Conservation (phyloP, 139 green algal genomes). For the Chlamydomonas sphaeroides region DNA sequence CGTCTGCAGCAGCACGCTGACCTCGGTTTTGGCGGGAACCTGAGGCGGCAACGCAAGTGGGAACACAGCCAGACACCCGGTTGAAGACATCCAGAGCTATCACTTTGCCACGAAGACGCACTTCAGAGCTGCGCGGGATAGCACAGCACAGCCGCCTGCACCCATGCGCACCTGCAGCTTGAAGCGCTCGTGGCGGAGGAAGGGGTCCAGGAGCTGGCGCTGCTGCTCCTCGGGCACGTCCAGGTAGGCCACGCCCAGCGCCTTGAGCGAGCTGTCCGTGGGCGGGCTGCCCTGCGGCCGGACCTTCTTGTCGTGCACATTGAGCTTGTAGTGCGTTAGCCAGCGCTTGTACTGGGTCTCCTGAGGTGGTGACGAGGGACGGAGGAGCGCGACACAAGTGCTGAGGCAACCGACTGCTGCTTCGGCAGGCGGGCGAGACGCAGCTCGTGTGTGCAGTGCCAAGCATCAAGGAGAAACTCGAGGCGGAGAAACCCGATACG, state of each 20-base stretch:
- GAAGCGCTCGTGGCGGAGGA: slow-evolving; percentile 58
- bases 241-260: slow-evolving; percentile 49
- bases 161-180: no score
- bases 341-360: slow-evolving; percentile 67
- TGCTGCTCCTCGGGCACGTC: slow-evolving; percentile 22
- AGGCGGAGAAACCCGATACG: no score
- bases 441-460: no score
- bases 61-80: no score
- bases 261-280: slow-evolving; percentile 52
- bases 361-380: background rate
- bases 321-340: slow-evolving; percentile 58
- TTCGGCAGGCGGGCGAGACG: no score
- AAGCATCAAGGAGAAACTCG: no score
- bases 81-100: no score
- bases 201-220: slow-evolving; percentile 50
- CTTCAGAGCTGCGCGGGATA: no score
- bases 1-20: slow-evolving; percentile 48
- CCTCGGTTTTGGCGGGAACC: slow-evolving; percentile 21
- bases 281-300: slow-evolving; percentile 45
- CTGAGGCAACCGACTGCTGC: background rate
- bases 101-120: no score
- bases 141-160: background rate
- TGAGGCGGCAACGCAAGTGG: no score
- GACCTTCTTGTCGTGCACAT: slow-evolving; percentile 64
- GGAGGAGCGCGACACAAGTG: background rate